phyloP scores from a whole-genome alignment of 1,284 basidiomycete genomes.

The Vanrija humicola region DNA sequence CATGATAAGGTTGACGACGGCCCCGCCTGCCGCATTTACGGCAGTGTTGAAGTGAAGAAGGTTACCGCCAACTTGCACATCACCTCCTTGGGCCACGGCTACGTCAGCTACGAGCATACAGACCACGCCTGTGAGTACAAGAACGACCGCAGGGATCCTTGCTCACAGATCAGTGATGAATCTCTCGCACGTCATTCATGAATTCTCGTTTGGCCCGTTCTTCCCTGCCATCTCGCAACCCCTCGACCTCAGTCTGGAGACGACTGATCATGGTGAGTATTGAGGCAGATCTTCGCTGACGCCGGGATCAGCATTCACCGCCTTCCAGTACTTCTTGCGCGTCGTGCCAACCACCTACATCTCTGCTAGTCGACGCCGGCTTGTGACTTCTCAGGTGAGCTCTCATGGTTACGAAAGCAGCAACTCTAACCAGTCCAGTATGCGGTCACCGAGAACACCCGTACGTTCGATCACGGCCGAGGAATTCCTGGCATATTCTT shows the following conservation, averaged over 20 bases:
- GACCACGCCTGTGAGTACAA: conserved; percentile 64
- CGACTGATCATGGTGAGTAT: conserved; percentile 69
- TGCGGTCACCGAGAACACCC: conserved; percentile 88
- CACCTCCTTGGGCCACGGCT: conserved; percentile 91
- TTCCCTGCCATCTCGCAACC: conserved; percentile 96
- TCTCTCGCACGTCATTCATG: conserved; percentile 89
- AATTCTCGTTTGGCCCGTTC: conserved; percentile 94
- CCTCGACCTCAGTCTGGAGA: conserved; percentile 82
- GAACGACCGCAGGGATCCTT: not conserved
- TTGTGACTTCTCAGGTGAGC: conserved; percentile 61
- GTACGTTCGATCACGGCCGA: conserved; percentile 67
- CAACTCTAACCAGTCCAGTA: conserved; percentile 58
- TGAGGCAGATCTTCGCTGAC: not conserved
- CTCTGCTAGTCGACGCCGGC: conserved; percentile 57
- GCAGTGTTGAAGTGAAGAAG: conserved; percentile 78
- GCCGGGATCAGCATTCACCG: conserved; percentile 65
- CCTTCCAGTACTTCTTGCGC: conserved; percentile 94
- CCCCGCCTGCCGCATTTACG: conserved; percentile 78
- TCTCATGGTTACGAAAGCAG: not conserved
- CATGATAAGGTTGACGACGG: conserved; percentile 64
- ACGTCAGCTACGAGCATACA: conserved; percentile 78
- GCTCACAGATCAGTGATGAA: conserved; percentile 71
- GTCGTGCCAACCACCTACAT: conserved; percentile 94
- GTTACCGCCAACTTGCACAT: conserved; percentile 88
- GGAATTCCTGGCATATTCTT: conserved; percentile 93